phyloP scores from a whole-genome alignment of 225 moss, liverwort and hornwort species.

The Climacium dendroides region DNA sequence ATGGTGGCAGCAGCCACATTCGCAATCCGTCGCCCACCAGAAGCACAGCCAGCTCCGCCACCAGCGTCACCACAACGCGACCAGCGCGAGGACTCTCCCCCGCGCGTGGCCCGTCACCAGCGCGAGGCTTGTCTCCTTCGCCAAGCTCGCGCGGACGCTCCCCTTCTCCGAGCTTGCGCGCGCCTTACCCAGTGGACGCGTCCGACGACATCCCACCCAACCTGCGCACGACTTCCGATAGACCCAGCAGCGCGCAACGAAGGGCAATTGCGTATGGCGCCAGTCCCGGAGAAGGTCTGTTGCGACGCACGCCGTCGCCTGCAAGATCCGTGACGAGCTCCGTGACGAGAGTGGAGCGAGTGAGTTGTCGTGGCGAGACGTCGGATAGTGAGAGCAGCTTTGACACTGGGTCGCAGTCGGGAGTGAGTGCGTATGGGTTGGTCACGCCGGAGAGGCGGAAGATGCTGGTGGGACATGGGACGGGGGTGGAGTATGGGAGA shows the following conservation, averaged over 20 bases:
- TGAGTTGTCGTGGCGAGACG: slow-evolving; percentile 10
- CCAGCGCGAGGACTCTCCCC: not conserved
- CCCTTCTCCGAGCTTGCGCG: slow-evolving; percentile 18
- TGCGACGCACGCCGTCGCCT: slow-evolving; percentile 20
- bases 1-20: not conserved
- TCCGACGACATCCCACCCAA: slow-evolving; percentile 39
- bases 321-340: slow-evolving; percentile 10
- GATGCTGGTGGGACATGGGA: not conserved
- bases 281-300: not conserved
- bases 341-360: not conserved
- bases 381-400: slow-evolving; percentile 40
- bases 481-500: slow-evolving; percentile 1
- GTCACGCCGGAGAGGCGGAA: slow-evolving; percentile 11
- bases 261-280: slow-evolving; percentile 3
- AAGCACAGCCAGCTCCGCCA: slow-evolving; percentile 26
- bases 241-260: slow-evolving; percentile 29
- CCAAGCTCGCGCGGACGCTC: slow-evolving; percentile 5
- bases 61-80: not conserved
- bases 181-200: slow-evolving; percentile 17
- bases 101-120: slow-evolving; percentile 12
- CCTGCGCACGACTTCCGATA: slow-evolving; percentile 31
- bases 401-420: slow-evolving; percentile 27
- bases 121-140: slow-evolving; percentile 12
- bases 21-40: slow-evolving; percentile 24
- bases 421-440: slow-evolving; percentile 9